These are phyloP conservation scores for Lathyrus sativus DNA, from an alignment of 306 rosid genomes.

Conservation along the genomic window DNA sequence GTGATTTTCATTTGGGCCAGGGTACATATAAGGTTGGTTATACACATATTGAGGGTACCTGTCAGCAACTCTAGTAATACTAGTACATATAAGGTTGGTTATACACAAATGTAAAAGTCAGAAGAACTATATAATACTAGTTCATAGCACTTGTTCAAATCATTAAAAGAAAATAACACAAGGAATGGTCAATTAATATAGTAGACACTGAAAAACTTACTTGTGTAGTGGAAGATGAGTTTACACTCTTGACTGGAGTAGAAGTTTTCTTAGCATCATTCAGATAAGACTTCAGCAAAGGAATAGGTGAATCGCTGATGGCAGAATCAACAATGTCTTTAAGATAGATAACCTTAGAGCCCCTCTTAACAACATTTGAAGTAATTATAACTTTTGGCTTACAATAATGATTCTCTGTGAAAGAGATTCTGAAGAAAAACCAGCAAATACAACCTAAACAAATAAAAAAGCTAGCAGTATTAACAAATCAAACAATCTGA, in stretches of 20 bases:
- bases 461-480: too few species aligned
- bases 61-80: constrained; percentile 72
- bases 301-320: constrained; percentile 79
- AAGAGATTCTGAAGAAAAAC: too few species aligned
- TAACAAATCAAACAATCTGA: too few species aligned
- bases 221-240: constrained; percentile 76
- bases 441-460: too few species aligned
- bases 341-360: too few species aligned
- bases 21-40: constrained; percentile 72
- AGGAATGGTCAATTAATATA: not conserved
- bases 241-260: constrained; percentile 68
- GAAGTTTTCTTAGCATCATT: constrained; percentile 80
- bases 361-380: too few species aligned
- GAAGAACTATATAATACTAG: constrained; percentile 3
- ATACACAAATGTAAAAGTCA: constrained; percentile 9
- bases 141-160: constrained; percentile 27
- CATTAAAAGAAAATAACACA: constrained; percentile 21
- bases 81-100: too few species aligned
- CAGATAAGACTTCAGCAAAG: constrained; percentile 82
- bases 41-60: constrained; percentile 84
- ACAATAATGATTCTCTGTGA: too few species aligned
- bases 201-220: constrained; percentile 42
- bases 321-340: too few species aligned
- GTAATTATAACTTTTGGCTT: too few species aligned
- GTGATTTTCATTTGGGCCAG: constrained; percentile 73